Conservation (phyloP, 2,329 filamentous ascomycete species). For the Dendryphion nanum region DNA sequence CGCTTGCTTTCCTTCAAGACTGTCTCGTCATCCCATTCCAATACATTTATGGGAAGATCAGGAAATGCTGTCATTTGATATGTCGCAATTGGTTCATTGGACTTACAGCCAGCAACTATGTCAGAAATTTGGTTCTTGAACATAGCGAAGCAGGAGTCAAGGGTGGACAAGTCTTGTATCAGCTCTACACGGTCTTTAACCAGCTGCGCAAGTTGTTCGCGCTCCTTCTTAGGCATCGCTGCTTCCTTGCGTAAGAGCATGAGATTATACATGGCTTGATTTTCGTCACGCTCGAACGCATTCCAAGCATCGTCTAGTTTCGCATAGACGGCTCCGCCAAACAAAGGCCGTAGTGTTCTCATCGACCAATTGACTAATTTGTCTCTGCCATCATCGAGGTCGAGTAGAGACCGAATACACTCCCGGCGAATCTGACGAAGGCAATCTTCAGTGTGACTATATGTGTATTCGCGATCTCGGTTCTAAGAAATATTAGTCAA, state of each 20-base stretch:
- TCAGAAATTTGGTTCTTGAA: too few species aligned
- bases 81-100: too few species aligned
- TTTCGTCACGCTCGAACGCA: too few species aligned
- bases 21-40: constrained; percentile 23
- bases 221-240: constrained; percentile 12
- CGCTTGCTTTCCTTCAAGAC: constrained; percentile 10
- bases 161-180: too few species aligned
- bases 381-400: constrained; percentile 11
- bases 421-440: constrained; percentile 26
- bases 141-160: too few species aligned
- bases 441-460: constrained; percentile 25
- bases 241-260: constrained; percentile 24
- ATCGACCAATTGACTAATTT: constrained; percentile 22
- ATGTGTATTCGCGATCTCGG: constrained; percentile 15
- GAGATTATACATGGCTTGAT: constrained; percentile 15
- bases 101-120: too few species aligned
- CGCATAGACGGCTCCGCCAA: too few species aligned
- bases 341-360: constrained; percentile 18
- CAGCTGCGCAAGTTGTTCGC: constrained; percentile 16
- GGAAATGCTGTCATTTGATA: too few species aligned
- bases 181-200: constrained; percentile 15
- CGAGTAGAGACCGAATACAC: constrained; percentile 14
- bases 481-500: constrained; percentile 8
- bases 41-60: too few species aligned
- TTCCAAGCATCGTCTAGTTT: too few species aligned